These are phyloP conservation scores for Pleurostoma richardsiae DNA, from an alignment of 2,329 filamentous ascomycete genomes.

Conservation along the genomic window DNA sequence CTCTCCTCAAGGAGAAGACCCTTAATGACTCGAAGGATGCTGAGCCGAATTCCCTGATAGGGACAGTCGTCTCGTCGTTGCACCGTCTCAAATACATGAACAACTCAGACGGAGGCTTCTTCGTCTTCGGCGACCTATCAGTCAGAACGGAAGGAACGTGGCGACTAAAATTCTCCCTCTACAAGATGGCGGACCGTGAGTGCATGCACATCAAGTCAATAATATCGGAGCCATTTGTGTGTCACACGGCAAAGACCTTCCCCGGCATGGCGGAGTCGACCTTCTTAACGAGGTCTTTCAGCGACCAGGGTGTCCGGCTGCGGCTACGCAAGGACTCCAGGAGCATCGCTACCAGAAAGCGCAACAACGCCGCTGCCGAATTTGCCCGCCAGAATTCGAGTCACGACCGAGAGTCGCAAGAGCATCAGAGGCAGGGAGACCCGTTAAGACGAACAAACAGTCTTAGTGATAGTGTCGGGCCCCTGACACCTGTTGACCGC, in stretches of 20 bases:
- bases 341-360: conserved; percentile 43
- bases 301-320: conserved; percentile 80
- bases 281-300: conserved; percentile 73
- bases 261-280: conserved; percentile 79
- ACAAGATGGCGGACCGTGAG: conserved; percentile 53
- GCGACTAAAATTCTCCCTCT: conserved; percentile 71
- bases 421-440: conserved; percentile 1
- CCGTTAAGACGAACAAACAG: conserved; percentile 6
- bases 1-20: conserved; percentile 34
- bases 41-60: conserved; percentile 53
- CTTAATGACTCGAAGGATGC: conserved; percentile 28
- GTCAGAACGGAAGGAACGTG: conserved; percentile 70
- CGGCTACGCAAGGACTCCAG: conserved; percentile 79
- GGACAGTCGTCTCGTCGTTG: conserved; percentile 73
- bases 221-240: conserved; percentile 64
- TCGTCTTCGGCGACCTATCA: conserved; percentile 86
- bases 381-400: conserved; percentile 12
- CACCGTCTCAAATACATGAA: conserved; percentile 75
- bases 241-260: conserved; percentile 62
- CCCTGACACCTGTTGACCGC: conserved; percentile 5
- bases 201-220: conserved; percentile 31
- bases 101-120: conserved; percentile 77
- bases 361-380: conserved; percentile 25
- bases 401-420: conserved; percentile 4
- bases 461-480: conserved; percentile 7